These are phyloP conservation scores for Auxenochlorella pyrenoidosa DNA, from an alignment of 139 green algal genomes.

Conservation along the genomic window DNA sequence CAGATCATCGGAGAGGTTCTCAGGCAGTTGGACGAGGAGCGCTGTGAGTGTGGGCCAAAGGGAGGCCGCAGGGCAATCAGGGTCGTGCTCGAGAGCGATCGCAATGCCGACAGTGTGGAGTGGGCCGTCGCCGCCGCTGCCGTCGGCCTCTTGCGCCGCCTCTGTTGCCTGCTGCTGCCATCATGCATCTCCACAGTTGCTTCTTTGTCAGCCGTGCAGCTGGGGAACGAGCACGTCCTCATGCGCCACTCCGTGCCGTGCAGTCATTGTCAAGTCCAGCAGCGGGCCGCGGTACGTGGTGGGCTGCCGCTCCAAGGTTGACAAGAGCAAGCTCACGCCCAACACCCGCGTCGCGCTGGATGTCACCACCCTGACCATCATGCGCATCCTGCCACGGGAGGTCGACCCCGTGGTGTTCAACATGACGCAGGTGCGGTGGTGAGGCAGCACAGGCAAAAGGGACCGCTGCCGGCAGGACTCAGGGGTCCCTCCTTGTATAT, in stretches of 20 bases:
- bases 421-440: slow-evolving; percentile 79
- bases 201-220: neutral
- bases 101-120: neutral
- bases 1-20: slow-evolving; percentile 99
- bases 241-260: neutral
- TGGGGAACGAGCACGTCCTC: neutral
- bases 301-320: slow-evolving; percentile 95
- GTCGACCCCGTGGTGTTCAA: slow-evolving; percentile 99
- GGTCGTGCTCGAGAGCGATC: neutral
- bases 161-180: neutral
- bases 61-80: neutral
- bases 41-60: slow-evolving; percentile 80
- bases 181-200: neutral
- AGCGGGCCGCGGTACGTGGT: slow-evolving; percentile 98
- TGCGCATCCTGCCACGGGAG: slow-evolving; percentile 96
- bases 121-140: neutral
- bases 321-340: slow-evolving; percentile 91
- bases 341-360: slow-evolving; percentile 97
- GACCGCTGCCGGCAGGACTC: neutral
- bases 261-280: slow-evolving; percentile 99
- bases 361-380: slow-evolving; percentile 99
- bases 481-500: neutral
- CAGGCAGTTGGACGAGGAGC: slow-evolving; percentile 96
- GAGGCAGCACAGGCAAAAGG: neutral
- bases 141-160: neutral